Evolutionary conservation across 768 basidiomycete genomes (phyloP), one percentile per base, ranked within the genome.

Genomic region (Tylopilus rubrobrunneus): DNA sequence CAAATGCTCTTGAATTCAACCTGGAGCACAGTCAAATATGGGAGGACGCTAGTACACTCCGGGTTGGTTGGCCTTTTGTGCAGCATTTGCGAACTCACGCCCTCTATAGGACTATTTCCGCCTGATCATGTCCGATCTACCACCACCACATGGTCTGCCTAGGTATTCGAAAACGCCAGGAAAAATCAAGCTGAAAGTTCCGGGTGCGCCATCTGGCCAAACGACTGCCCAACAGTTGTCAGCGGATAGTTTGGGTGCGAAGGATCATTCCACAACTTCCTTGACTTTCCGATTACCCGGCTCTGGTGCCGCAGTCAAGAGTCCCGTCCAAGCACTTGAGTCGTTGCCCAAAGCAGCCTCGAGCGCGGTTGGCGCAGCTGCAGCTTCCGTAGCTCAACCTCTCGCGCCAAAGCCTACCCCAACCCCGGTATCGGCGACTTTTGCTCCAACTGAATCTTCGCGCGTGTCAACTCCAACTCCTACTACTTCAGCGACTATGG

Each of bases 1-100:
- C 83, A 7, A 98, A 98, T 66, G 95, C 93, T 10, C 76, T 91
- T 67, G 71, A 79, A 53, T 98, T 94, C 73, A 98, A 98, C 61
- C 84, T 82, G 63, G 93, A 96, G 28, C 84, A 87, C 63, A 90
- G 87, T 27, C 78, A 71, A 51, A 89, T 93, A 28, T 92, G 88
- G 85, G 83, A 89, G 60, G 89, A 91, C 61, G 89, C 91, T 19
- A 65, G 77, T 19, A 68, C 74, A 4, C 78, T 93, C 25, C 76
- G 83, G 62, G 90, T 89, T 67, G 34, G 78, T 72, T 44, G 28
- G 46, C 6, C 45, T 40, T 51, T 37, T 36, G 19, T 45, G 27
- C 52, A 45, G 53, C 37, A 50, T 14, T 43, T 39, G 25, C 25
- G 47, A 43, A 47, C 56, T 62, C 49, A 62, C 47, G 15, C 44